Percentiles rank a stretch among this genome's conserved stretches.
These are phyloP conservation scores for Monosporozyma unispora DNA, from an alignment of 805 yeast genomes.

Conservation along the genomic window DNA sequence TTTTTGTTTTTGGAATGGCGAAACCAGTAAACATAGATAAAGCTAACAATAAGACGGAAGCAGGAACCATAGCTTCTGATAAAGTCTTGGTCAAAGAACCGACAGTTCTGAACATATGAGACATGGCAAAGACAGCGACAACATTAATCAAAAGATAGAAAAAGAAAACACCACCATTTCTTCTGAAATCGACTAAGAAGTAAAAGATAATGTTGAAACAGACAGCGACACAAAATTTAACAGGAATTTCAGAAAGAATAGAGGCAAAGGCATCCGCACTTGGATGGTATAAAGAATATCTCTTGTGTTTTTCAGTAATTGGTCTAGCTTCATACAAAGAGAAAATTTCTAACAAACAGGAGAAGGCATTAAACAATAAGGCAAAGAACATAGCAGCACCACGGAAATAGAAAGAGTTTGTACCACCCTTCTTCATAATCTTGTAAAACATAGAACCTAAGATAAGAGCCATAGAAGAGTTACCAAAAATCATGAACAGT, in stretches of 20 bases:
- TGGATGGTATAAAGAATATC: conserved; percentile 49
- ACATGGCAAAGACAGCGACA: conserved; percentile 42
- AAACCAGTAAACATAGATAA: conserved; percentile 49
- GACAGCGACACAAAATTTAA: conserved; percentile 36
- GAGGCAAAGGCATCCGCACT: conserved; percentile 52
- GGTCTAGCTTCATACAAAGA: conserved; percentile 46
- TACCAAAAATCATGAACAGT: conserved; percentile 35
- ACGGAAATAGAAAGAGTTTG: conserved; percentile 45
- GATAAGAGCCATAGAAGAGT: conserved; percentile 47
- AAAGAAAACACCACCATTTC: conserved; percentile 47
- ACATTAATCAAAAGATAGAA: conserved; percentile 39
- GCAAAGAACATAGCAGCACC: conserved; percentile 64
- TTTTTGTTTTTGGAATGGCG: conserved; percentile 45
- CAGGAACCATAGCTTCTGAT: conserved; percentile 51
- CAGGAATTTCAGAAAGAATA: conserved; percentile 42
- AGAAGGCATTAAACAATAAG: conserved; percentile 51
- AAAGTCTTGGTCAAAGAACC: conserved; percentile 42
- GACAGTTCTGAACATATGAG: conserved; percentile 44
- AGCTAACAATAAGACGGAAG: conserved; percentile 42
- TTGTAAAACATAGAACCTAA: conserved; percentile 53
- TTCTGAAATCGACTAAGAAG: conserved; percentile 45
- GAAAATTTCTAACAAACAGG: conserved; percentile 51
- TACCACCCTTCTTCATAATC: conserved; percentile 28
- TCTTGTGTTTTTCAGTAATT: conserved; percentile 50
- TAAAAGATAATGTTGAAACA: conserved; percentile 43